phyloP scores from a whole-genome alignment of 1,139 yeast species.

The Lodderomyces parapsilosis region DNA sequence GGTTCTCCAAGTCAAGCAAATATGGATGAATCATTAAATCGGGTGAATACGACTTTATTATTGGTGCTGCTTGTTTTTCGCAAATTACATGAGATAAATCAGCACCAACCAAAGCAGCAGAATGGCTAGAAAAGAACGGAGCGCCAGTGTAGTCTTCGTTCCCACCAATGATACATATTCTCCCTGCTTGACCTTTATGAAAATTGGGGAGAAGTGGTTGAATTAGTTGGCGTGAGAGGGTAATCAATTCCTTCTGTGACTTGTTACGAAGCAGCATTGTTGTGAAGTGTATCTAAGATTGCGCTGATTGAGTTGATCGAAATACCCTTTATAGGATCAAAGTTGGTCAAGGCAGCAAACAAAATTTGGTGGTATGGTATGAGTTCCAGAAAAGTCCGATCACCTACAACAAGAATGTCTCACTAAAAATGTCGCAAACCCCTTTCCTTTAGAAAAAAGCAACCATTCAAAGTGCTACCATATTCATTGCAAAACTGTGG shows the following conservation, averaged over 20 bases:
- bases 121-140: constrained; percentile 85
- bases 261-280: constrained; percentile 25
- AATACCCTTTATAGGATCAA: too few relatives aligned
- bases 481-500: not conserved
- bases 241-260: constrained; percentile 47
- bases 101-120: constrained; percentile 82
- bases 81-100: constrained; percentile 89
- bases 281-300: not conserved
- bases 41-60: constrained; percentile 86
- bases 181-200: constrained; percentile 93
- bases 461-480: not conserved
- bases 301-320: not conserved
- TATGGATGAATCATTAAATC: constrained; percentile 97
- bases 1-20: constrained; percentile 38
- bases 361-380: not conserved
- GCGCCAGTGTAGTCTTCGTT: constrained; percentile 97
- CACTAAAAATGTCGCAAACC: not conserved
- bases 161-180: constrained; percentile 87
- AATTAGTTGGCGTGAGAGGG: constrained; percentile 51
- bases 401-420: not conserved
- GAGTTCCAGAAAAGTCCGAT: not conserved
- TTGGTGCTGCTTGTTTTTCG: constrained; percentile 72
- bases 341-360: not conserved
- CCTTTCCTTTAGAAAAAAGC: not conserved
- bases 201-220: constrained; percentile 75